Base-by-base conservation (phyloP, 2,329 filamentous ascomycete genomes). In the Endocalyx cinctus region DNA sequence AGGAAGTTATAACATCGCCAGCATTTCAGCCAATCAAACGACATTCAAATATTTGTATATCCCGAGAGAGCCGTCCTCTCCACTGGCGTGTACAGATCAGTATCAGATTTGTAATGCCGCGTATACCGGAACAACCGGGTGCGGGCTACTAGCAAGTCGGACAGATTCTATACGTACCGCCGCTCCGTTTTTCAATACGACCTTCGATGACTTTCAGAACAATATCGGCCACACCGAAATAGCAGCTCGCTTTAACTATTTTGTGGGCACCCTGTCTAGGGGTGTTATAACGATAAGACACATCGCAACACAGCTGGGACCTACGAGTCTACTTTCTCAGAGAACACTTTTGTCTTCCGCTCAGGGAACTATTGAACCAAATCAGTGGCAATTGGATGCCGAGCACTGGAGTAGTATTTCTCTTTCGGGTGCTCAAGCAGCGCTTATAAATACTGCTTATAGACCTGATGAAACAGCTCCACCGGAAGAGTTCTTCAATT, bases 351-450 rank as follows among this genome's bases (percentile, higher is more conserved):
- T n/a, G n/a, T n/a, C n/a, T n/a, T n/a, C n/a, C n/a, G n/a, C n/a
- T n/a, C 34, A 37, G 18, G 5, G 11, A n/a, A 10, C 7, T 6
- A 17, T 37, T 2, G 23, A 29, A 3, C 14, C 16, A 4, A 33
- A 37, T 12, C 34, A 37, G 19, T 37, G 34, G 34, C 29, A 37
- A 6, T 26, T 32, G 15, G 34, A 37, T 25, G 29, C 33, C 2
- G 29, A 12, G 7, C 22, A 37, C 14, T 14, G 15, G 12, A 23
- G 29, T 23, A 20, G 25, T n/a, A 25, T 37, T 8, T 22, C 14
- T 5, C 17, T 32, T 13, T 17, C 34, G 25, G 22, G 13, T 5
- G 17, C 11, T 18, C 34, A 37, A 14, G 25, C 29, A 5, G 18
- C 17, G 14, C 29, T 37, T 12, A 25, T 37, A 3, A 18, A 32